These are phyloP conservation scores for Fusarium chuoi DNA, from an alignment of 2,329 filamentous ascomycete species.

Conservation along the genomic window DNA sequence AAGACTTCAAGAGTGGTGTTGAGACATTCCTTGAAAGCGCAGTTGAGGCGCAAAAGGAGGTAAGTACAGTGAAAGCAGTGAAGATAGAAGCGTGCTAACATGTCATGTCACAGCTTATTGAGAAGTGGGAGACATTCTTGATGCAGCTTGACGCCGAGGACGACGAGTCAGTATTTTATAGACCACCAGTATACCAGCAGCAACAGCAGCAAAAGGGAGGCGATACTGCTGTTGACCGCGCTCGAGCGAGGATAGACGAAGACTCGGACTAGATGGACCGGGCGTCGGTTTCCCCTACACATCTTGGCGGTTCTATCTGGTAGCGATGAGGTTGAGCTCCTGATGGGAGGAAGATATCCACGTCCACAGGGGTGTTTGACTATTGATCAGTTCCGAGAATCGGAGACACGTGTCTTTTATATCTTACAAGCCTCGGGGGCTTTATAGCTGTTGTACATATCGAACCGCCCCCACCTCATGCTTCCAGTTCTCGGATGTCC, in stretches of 20 bases:
- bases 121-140: constrained; percentile 98
- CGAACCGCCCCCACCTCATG: constrained; percentile 40
- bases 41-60: constrained; percentile 98
- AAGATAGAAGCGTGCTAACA: constrained; percentile 33
- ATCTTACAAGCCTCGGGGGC: constrained; percentile 50
- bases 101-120: constrained; percentile 64
- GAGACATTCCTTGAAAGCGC: constrained; percentile 98
- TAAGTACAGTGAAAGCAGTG: constrained; percentile 54
- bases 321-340: constrained; percentile 10
- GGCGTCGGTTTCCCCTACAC: background rate
- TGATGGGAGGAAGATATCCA: constrained; percentile 16
- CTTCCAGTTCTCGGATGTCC: constrained; percentile 19
- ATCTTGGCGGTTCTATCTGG: constrained; percentile 26
- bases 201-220: constrained; percentile 62
- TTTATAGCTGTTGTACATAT: constrained; percentile 50
- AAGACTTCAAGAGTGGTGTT: constrained; percentile 98
- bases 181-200: constrained; percentile 67
- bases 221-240: constrained; percentile 69
- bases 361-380: constrained; percentile 24
- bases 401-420: constrained; percentile 46
- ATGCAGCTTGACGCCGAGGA: constrained; percentile 96
- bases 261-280: constrained; percentile 64
- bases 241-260: constrained; percentile 67
- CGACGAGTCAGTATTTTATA: constrained; percentile 76
- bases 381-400: constrained; percentile 37